These are phyloP conservation scores for Globisporangium acanthophoron DNA, from an alignment of 352 stramenopile species.

Conservation along the genomic window DNA sequence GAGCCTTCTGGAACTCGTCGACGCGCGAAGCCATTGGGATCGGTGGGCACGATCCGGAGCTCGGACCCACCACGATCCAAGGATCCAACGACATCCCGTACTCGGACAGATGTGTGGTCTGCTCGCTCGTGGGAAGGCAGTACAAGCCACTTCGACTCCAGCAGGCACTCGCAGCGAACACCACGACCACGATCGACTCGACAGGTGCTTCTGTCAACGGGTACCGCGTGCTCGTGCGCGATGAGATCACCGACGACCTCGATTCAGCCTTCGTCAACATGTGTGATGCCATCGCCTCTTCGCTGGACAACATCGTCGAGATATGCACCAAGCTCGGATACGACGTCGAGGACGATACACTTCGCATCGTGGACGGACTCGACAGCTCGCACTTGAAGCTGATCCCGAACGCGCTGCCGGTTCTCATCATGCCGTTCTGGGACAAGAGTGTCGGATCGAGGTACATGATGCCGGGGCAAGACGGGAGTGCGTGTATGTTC, in stretches of 20 bases:
- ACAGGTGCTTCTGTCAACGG: slow-evolving; percentile 8
- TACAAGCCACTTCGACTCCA: slow-evolving; percentile 16
- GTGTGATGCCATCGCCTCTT: slow-evolving; percentile 19
- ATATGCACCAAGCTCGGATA: slow-evolving; percentile 22
- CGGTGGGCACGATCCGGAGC: slow-evolving; percentile 2
- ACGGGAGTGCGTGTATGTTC: slow-evolving; percentile 27
- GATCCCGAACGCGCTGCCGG: slow-evolving; percentile 19
- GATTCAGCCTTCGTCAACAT: slow-evolving; percentile 4
- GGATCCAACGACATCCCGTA: slow-evolving; percentile 8
- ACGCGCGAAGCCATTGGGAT: not conserved
- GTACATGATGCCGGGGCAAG: slow-evolving; percentile 17
- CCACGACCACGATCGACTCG: slow-evolving; percentile 9
- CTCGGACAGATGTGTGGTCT: slow-evolving; percentile 8
- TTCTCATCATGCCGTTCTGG: slow-evolving; percentile 22
- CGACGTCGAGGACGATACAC: slow-evolving; percentile 20
- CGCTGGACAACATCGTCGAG: slow-evolving; percentile 20
- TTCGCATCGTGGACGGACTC: slow-evolving; percentile 22
- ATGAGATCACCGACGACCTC: slow-evolving; percentile 2
- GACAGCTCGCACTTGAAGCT: slow-evolving; percentile 5
- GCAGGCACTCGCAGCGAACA: not conserved
- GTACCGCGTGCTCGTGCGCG: slow-evolving; percentile 11
- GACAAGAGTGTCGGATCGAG: slow-evolving; percentile 14
- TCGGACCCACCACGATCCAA: not conserved
- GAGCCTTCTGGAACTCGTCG: slow-evolving; percentile 14
- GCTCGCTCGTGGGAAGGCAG: slow-evolving; percentile 7